Conservation (phyloP, 2,329 filamentous ascomycete genomes). For the Fusarium cicatricum region DNA sequence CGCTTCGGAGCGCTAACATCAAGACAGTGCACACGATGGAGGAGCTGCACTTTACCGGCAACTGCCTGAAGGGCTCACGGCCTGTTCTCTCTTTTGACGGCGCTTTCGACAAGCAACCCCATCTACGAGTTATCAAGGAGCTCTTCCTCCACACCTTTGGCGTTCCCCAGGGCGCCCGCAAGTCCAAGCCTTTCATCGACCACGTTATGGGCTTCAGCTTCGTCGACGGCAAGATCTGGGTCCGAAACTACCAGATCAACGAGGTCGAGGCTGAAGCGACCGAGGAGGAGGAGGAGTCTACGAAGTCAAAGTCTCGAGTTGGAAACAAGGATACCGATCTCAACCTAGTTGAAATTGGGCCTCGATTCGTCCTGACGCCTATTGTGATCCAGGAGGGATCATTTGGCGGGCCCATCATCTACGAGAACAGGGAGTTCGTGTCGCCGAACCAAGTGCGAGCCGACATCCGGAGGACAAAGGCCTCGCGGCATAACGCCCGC, state of each 20-base stretch:
- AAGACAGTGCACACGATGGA: slow-evolving; percentile 90
- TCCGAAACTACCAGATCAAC: slow-evolving; percentile 91
- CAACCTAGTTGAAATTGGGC: slow-evolving; percentile 90
- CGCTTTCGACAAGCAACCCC: slow-evolving; percentile 81
- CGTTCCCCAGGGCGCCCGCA: slow-evolving; percentile 86
- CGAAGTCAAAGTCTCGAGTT: slow-evolving; percentile 46
- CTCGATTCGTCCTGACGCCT: slow-evolving; percentile 89
- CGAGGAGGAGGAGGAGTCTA: slow-evolving; percentile 57
- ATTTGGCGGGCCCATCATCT: slow-evolving; percentile 96
- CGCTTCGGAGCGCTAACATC: slow-evolving; percentile 33
- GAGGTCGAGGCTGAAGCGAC: slow-evolving; percentile 73
- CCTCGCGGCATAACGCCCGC: slow-evolving; percentile 78
- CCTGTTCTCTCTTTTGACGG: slow-evolving; percentile 92
- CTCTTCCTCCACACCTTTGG: slow-evolving; percentile 90
- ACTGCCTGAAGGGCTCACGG: slow-evolving; percentile 92
- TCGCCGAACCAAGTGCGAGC: slow-evolving; percentile 93
- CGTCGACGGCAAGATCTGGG: slow-evolving; percentile 94
- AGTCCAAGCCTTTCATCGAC: slow-evolving; percentile 95
- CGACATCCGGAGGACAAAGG: slow-evolving; percentile 79
- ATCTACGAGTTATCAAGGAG: slow-evolving; percentile 86
- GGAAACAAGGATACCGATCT: slow-evolving; percentile 72
- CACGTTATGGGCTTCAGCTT: slow-evolving; percentile 93
- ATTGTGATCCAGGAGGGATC: slow-evolving; percentile 95
- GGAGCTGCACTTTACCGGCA: slow-evolving; percentile 95
- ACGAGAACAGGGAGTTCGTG: slow-evolving; percentile 97